phyloP scores from a whole-genome alignment of 768 basidiomycete species.

The Porphyrellus cyaneotinctus region DNA sequence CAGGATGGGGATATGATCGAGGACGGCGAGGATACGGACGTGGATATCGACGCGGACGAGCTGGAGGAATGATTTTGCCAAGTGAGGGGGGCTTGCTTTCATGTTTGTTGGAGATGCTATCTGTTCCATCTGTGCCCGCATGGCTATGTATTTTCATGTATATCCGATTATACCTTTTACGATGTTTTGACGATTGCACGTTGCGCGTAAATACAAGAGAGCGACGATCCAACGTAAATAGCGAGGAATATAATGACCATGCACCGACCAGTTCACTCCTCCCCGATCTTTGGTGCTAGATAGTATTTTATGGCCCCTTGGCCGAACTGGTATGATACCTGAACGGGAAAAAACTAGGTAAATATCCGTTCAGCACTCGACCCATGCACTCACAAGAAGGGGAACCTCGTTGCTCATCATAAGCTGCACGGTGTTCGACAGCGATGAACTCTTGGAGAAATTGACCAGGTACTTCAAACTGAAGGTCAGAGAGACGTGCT shows the following conservation, averaged over 20 bases:
- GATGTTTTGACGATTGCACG: neutral
- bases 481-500: constrained; percentile 89
- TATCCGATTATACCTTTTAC: constrained; percentile 7
- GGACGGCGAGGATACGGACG: constrained; percentile 10
- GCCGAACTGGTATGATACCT: constrained; percentile 89
- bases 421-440: constrained; percentile 70
- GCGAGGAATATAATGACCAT: constrained; percentile 6
- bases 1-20: constrained; percentile 1
- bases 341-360: neutral
- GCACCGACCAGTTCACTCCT: constrained; percentile 47
- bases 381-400: constrained; percentile 55
- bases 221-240: constrained; percentile 9
- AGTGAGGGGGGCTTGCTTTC: neutral
- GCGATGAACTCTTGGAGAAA: constrained; percentile 83
- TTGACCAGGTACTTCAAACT: constrained; percentile 96
- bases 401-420: constrained; percentile 94
- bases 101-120: constrained; percentile 13
- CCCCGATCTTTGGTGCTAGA: constrained; percentile 92
- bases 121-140: constrained; percentile 1
- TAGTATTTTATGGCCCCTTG: constrained; percentile 91
- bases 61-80: constrained; percentile 8
- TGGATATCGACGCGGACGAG: constrained; percentile 12
- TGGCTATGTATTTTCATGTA: constrained; percentile 1
- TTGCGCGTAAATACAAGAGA: constrained; percentile 14
- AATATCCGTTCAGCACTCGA: neutral